A percentile compares a stretch with the other conserved stretches of the same genome.
These are phyloP conservation scores for Paecilomyces variotii DNA, from an alignment of 2,329 filamentous ascomycete genomes.

Conservation along the genomic window DNA sequence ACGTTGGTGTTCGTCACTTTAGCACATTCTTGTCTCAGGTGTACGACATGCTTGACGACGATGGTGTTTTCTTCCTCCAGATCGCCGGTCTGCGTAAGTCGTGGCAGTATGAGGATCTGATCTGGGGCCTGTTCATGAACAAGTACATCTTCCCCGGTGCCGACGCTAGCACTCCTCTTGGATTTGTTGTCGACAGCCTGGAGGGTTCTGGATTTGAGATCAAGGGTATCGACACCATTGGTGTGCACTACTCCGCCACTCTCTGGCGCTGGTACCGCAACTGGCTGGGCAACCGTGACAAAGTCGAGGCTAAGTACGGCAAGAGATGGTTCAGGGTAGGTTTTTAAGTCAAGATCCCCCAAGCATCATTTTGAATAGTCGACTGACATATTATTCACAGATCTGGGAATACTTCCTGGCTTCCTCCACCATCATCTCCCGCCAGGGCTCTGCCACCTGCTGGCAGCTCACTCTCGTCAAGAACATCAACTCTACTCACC, in stretches of 20 bases:
- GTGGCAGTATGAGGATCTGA: conserved; percentile 97
- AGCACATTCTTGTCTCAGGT: conserved; percentile 74
- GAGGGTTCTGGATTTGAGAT: conserved; percentile 85
- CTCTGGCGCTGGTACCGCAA: conserved; percentile 98
- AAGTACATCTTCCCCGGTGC: conserved; percentile 98
- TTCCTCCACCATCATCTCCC: conserved; percentile 73
- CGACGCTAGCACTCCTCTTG: conserved; percentile 87
- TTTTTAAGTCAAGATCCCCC: conserved; percentile 14
- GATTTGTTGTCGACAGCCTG: conserved; percentile 74
- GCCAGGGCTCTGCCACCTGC: conserved; percentile 77
- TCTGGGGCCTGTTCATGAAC: conserved; percentile 99
- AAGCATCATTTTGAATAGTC: not conserved
- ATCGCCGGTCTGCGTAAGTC: conserved; percentile 86
- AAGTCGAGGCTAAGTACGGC: conserved; percentile 92
- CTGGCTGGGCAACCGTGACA: conserved; percentile 90
- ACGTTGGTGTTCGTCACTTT: conserved; percentile 91
- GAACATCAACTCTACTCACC: conserved; percentile 82
- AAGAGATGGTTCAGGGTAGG: conserved; percentile 88
- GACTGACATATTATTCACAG: conserved; percentile 30
- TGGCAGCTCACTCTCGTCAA: conserved; percentile 82
- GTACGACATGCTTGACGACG: conserved; percentile 91
- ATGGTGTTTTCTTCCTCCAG: conserved; percentile 93
- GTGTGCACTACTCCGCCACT: conserved; percentile 94
- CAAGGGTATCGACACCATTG: conserved; percentile 86
- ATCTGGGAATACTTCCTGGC: conserved; percentile 92